Evolutionary conservation across 2,329 filamentous ascomycete genomes (phyloP).

Genomic region (Colletotrichum liaoningense): DNA sequence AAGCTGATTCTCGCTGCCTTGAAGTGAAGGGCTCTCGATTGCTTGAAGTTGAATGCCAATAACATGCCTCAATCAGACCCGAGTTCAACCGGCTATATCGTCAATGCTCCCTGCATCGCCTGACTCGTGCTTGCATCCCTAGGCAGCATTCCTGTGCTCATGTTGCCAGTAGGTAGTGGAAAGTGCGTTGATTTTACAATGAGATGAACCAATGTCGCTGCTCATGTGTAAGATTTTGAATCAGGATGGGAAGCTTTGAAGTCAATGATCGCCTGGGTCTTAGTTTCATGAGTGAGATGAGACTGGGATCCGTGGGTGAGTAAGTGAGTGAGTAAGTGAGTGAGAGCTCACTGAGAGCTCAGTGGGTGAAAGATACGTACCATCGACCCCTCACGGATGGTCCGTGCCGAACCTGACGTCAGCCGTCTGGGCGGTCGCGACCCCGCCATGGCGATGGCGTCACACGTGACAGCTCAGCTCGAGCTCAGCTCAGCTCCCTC

Average conservation of each 20-base stretch:
- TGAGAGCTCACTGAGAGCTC: background rate
- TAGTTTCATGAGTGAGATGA: background rate
- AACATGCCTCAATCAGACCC: background rate
- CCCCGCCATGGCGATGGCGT: background rate
- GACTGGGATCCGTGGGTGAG: background rate
- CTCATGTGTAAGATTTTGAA: background rate
- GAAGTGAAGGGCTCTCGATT: conserved; percentile 31
- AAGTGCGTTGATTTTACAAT: background rate
- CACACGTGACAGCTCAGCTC: background rate
- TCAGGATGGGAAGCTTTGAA: background rate
- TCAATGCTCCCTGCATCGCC: too few relatives aligned
- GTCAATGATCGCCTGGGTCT: background rate
- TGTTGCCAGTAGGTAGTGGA: background rate
- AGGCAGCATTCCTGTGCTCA: background rate
- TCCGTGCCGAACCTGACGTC: background rate
- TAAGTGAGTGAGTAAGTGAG: background rate
- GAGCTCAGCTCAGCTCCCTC: background rate
- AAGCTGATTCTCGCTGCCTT: conserved; percentile 71
- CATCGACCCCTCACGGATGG: background rate
- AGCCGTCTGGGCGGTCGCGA: background rate
- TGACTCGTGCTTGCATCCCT: background rate
- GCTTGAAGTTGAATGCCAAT: background rate
- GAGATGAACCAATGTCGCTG: background rate
- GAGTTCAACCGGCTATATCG: too few relatives aligned
- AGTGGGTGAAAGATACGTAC: background rate